Base-by-base conservation (phyloP, 2,329 filamentous ascomycete species). In the Bipolaris cookei region DNA sequence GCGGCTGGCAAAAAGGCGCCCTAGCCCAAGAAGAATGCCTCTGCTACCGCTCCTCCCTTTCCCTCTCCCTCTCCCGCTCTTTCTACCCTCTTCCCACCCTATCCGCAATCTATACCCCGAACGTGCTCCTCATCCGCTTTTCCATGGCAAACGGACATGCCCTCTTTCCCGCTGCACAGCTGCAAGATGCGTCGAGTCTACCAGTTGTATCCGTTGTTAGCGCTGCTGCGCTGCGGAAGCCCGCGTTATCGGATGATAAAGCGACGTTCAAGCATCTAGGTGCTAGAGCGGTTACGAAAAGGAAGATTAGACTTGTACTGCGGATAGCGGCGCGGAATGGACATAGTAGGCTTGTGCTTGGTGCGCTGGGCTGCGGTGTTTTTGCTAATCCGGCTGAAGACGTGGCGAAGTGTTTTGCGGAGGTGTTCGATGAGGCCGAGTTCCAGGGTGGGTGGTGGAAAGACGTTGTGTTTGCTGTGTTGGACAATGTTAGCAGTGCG, bases 11-110 rank as follows among this genome's bases (percentile, higher is more conserved):
- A 4, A 80, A 80, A 35, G 88, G 88, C 34, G 80, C 86, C 52
- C 74, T 84, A 28, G 88, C 88, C 0, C 88, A 91, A 72, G 88
- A 91, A 75, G 88, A 91, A 77, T 82, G 84, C 2, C 79, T 91
- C 6, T 90, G 87, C 75, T 88, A 86, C 69, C 83, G 88, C 41
- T 85, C 82, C 54, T 81, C 84, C 0, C 80, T 87, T 6, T 81
- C 74, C 25, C 67, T 80, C 28, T 82, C 81, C 18, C 76, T 86
- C 0, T 75, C 80, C 55, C 62, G 68, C 20, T 53, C 59, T 1
- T 82, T 82, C 66, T 89, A 89, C 68, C 86, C 86, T 0, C 77
- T 85, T 56, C 75, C 76, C 21, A 73, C 79, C 13, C 74, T 79
- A 5, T 80, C 80, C 52, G 83, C 79, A 0, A 74, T 90, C 32